Evolutionary conservation across 495 filamentous ascomycete species (phyloP).

Genomic region (Echria macrotheca): DNA sequence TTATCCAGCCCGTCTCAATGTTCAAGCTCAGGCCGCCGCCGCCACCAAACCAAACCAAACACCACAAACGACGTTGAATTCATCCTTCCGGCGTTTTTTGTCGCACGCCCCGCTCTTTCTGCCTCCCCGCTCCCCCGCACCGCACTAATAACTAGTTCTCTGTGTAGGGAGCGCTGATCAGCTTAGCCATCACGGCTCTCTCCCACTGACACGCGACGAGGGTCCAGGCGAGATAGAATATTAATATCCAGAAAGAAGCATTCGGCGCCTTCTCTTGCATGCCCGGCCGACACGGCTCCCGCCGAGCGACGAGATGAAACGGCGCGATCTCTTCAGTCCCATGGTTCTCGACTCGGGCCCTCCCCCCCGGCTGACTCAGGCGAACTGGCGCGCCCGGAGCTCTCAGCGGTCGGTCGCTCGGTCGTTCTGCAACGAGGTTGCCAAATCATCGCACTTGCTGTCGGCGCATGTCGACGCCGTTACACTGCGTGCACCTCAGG

Average conservation of each 20-base stretch:
- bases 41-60: background rate
- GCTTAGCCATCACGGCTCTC: slow-evolving; percentile 8
- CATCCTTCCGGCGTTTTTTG: slow-evolving; percentile 18
- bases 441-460: background rate
- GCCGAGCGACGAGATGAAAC: background rate
- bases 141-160: too few relatives aligned
- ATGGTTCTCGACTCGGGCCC: background rate
- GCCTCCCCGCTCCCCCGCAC: slow-evolving; percentile 11
- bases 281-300: background rate
- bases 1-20: slow-evolving; percentile 7
- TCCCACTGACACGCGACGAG: background rate
- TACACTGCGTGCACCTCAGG: background rate
- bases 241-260: slow-evolving; percentile 12
- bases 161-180: background rate
- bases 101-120: background rate
- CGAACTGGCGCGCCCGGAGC: too few relatives aligned
- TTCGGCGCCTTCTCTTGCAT: slow-evolving; percentile 20
- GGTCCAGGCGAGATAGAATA: slow-evolving; percentile 1
- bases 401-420: background rate
- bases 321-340: background rate
- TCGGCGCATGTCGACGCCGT: background rate
- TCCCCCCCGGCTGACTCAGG: too few relatives aligned
- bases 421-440: background rate
- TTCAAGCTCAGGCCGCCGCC: background rate
- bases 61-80: slow-evolving; percentile 2